phyloP scores from a whole-genome alignment of 2,329 filamentous ascomycete genomes.

The Rutstroemia sp. region DNA sequence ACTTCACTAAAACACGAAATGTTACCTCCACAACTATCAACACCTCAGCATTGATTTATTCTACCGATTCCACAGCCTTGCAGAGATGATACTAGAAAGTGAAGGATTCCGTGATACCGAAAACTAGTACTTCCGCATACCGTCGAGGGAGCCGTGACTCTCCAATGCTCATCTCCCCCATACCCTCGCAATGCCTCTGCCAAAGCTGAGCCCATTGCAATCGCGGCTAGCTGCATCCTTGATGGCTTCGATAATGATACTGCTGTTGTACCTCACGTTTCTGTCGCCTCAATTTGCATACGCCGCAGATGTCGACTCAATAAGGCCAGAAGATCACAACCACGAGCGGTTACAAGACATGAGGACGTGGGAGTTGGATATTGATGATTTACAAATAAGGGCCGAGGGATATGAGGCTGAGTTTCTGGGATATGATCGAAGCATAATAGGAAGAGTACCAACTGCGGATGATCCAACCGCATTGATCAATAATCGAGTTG shows the following conservation, averaged over 20 bases:
- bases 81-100: not conserved
- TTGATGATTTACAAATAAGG: constrained; percentile 28
- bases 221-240: constrained; percentile 64
- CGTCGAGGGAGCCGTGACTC: not conserved
- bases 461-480: constrained; percentile 38
- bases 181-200: constrained; percentile 26
- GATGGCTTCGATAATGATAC: constrained; percentile 50
- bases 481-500: constrained; percentile 58
- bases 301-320: constrained; percentile 47
- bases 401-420: constrained; percentile 48
- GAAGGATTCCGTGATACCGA: not conserved
- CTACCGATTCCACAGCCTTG: not conserved
- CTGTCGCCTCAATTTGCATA: constrained; percentile 53
- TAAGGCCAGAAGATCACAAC: constrained; percentile 39
- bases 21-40: not conserved
- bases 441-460: constrained; percentile 55
- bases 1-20: constrained; percentile 7
- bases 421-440: constrained; percentile 53
- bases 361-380: constrained; percentile 26
- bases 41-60: not conserved
- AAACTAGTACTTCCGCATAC: not conserved
- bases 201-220: constrained; percentile 58
- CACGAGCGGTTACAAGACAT: constrained; percentile 36
- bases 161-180: constrained; percentile 5
- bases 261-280: constrained; percentile 54